Percentiles rank a stretch among this genome's conserved stretches.
Evolutionary conservation across 179 eudicot genomes (phyloP).

Genomic region (Spergularia azorica): DNA sequence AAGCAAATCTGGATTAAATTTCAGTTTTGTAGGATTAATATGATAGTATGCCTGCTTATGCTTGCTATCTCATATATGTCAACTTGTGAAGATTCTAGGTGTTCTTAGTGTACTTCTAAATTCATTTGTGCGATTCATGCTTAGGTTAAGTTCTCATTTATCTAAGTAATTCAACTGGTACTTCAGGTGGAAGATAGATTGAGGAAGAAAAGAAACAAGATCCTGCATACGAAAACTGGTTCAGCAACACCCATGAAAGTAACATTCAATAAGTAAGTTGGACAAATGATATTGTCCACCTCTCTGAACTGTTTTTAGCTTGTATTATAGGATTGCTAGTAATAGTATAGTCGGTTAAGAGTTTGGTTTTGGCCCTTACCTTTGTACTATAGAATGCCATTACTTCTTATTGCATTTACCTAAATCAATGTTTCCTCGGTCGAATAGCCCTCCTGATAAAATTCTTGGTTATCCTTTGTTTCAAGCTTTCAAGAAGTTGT

Average conservation of each 20-base stretch:
- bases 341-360: not conserved
- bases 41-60: not conserved
- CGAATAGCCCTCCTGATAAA: not conserved
- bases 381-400: not conserved
- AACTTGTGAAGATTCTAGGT: not conserved
- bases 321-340: not conserved
- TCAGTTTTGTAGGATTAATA: not conserved
- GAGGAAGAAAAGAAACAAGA: conserved; percentile 79
- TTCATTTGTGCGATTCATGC: not conserved
- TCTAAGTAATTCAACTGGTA: not conserved
- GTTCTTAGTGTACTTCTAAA: too few relatives aligned
- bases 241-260: conserved; percentile 76
- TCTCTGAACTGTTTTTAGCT: not conserved
- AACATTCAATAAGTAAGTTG: conserved; percentile 65
- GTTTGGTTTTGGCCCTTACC: not conserved
- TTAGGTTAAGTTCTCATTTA: not conserved
- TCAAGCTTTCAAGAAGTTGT: not conserved
- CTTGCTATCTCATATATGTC: not conserved
- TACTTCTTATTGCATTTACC: not conserved
- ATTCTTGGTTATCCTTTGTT: not conserved
- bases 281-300: not conserved
- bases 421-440: not conserved
- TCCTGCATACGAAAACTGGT: conserved; percentile 83
- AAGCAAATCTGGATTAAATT: conserved; percentile 17
- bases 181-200: conserved; percentile 83